Conservation (phyloP, 305 asterid species). For the Coffea humblotiana region DNA sequence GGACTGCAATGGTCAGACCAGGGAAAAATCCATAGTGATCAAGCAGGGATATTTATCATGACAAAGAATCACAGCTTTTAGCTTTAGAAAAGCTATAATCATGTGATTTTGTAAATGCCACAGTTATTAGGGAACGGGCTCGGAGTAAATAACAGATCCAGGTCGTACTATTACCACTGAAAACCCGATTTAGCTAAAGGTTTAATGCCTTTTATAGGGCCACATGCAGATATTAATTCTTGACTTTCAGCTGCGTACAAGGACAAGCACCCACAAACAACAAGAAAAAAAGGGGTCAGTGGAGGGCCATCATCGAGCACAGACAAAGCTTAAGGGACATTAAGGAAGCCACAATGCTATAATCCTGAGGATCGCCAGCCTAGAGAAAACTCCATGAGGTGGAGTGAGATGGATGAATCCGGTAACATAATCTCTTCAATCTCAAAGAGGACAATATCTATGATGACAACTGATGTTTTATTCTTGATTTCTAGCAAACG, state of each 20-base stretch:
- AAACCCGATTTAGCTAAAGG: background rate
- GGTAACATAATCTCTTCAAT: constrained; percentile 35
- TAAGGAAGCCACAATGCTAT: constrained; percentile 24
- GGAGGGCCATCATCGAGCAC: constrained; percentile 20
- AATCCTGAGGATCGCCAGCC: constrained; percentile 44
- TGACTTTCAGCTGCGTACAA: constrained; percentile 1
- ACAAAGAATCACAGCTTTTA: background rate
- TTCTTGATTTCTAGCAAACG: constrained; percentile 40
- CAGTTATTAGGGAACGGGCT: background rate
- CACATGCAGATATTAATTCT: constrained; percentile 4
- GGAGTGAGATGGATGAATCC: constrained; percentile 34
- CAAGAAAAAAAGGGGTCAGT: constrained; percentile 8
- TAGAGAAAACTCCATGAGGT: constrained; percentile 41
- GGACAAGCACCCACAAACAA: constrained; percentile 3
- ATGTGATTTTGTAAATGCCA: background rate
- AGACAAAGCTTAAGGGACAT: constrained; percentile 14
- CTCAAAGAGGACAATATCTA: constrained; percentile 41
- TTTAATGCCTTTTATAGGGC: constrained; percentile 1
- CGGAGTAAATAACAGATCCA: background rate
- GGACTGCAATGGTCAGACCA: background rate
- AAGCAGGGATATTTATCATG: background rate
- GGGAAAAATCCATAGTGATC: background rate
- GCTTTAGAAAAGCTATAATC: background rate
- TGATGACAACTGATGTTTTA: constrained; percentile 35
- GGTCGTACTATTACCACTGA: background rate